Percentiles rank a stretch among this genome's conserved stretches.
Conservation (phyloP, 306 rosid genomes). For the Crataegus laevigata region DNA sequence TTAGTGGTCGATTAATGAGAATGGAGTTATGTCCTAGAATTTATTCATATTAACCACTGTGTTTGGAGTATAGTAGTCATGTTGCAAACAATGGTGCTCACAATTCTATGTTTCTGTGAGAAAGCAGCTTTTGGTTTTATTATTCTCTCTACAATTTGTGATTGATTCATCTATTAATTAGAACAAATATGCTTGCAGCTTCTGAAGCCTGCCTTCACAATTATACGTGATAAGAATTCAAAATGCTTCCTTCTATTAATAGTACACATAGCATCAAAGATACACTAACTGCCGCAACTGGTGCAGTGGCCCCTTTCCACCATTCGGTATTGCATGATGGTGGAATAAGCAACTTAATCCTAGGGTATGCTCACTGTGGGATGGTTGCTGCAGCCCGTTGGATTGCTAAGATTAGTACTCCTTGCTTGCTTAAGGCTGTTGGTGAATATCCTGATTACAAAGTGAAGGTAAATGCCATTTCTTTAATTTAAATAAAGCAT, state of each 20-base stretch:
- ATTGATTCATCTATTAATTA: conserved; percentile 20
- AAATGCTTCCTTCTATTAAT: conserved; percentile 88
- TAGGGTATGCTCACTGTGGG: conserved; percentile 98
- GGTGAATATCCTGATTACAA: conserved; percentile 70
- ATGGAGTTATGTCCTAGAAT: background rate
- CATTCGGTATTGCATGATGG: conserved; percentile 89
- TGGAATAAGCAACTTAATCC: conserved; percentile 84
- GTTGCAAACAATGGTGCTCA: background rate
- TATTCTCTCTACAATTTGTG: background rate
- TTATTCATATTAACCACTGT: background rate
- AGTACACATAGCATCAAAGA: conserved; percentile 97
- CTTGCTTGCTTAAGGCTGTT: conserved; percentile 70
- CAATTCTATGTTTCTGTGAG: background rate
- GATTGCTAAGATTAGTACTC: conserved; percentile 92
- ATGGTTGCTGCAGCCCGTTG: conserved; percentile 99
- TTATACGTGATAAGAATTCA: conserved; percentile 55
- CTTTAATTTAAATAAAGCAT: background rate
- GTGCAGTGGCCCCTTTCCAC: conserved; percentile 93
- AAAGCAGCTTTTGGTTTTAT: background rate
- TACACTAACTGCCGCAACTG: conserved; percentile 93
- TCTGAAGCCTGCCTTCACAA: conserved; percentile 92
- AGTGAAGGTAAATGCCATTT: conserved; percentile 45
- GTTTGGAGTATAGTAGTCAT: background rate
- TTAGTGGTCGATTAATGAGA: background rate
- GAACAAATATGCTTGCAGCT: conserved; percentile 46